Evolutionary conservation across 1,139 yeast species (phyloP).

Genomic region (Pichia sp.): DNA sequence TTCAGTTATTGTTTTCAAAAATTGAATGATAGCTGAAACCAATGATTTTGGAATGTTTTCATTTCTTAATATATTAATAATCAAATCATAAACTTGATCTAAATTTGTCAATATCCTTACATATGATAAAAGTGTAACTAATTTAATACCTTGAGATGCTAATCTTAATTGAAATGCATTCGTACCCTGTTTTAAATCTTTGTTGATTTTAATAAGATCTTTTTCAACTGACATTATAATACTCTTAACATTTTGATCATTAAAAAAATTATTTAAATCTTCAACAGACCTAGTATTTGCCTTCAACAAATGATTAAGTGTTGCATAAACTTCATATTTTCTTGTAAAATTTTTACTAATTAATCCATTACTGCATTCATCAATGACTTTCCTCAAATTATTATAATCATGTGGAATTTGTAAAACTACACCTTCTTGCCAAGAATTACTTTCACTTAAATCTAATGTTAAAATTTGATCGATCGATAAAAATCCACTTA

Average conservation of each 20-base stretch:
- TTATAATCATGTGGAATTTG: slow-evolving; percentile 31
- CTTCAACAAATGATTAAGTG: slow-evolving; percentile 44
- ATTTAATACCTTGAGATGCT: slow-evolving; percentile 27
- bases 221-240: slow-evolving; percentile 10
- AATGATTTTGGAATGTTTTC: slow-evolving; percentile 30
- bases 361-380: slow-evolving; percentile 40
- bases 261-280: not conserved
- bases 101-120: slow-evolving; percentile 16
- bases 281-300: slow-evolving; percentile 1
- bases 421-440: slow-evolving; percentile 52
- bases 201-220: not conserved
- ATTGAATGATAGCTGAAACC: slow-evolving; percentile 30
- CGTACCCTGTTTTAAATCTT: slow-evolving; percentile 8
- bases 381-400: slow-evolving; percentile 24
- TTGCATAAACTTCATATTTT: slow-evolving; percentile 62
- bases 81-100: slow-evolving; percentile 4
- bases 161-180: slow-evolving; percentile 25
- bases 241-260: slow-evolving; percentile 1
- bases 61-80: slow-evolving; percentile 18
- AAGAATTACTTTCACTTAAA: slow-evolving; percentile 30
- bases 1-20: slow-evolving; percentile 29
- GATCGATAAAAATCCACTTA: slow-evolving; percentile 1
- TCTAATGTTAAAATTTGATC: slow-evolving; percentile 14
- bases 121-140: slow-evolving; percentile 9
- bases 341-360: slow-evolving; percentile 32